A percentile compares a stretch with the other conserved stretches of the same genome.
These are phyloP conservation scores for Abrus pulchellus DNA, from an alignment of 306 rosid genomes.

Conservation along the genomic window DNA sequence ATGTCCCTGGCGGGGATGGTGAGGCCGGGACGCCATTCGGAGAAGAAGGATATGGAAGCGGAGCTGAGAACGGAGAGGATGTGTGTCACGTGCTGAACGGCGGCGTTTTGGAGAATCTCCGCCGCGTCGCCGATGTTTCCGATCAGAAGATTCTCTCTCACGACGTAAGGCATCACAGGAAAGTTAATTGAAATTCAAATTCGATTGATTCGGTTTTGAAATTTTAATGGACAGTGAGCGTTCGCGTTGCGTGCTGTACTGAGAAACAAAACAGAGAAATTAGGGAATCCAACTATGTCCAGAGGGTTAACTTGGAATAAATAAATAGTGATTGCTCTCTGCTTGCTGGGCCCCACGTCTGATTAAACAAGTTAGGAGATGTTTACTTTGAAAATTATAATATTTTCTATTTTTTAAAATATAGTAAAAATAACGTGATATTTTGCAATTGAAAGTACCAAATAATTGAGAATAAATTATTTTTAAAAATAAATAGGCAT, in stretches of 20 bases:
- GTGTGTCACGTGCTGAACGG: slow-evolving; percentile 62
- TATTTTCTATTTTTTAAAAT: no score
- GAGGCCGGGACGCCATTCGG: slow-evolving; percentile 71
- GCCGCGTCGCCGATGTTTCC: slow-evolving; percentile 87
- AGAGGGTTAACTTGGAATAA: not conserved
- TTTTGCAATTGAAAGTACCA: no score
- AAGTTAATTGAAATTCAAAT: not conserved
- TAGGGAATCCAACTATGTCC: not conserved
- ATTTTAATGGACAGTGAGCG: not conserved
- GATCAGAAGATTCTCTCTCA: slow-evolving; percentile 82
- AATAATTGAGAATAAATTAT: no score
- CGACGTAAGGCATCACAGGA: slow-evolving; percentile 75
- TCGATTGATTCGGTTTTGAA: not conserved
- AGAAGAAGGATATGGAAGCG: slow-evolving; percentile 79
- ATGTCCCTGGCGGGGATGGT: slow-evolving; percentile 74
- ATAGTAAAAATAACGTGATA: no score
- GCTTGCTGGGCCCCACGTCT: not conserved
- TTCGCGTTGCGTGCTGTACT: not conserved
- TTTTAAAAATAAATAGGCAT: no score
- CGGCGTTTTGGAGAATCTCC: slow-evolving; percentile 67
- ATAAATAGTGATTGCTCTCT: not conserved
- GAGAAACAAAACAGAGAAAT: not conserved
- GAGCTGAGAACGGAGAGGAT: slow-evolving; percentile 88
- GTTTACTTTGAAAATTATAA: no score
- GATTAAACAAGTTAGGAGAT: not conserved